Percentiles rank a stretch among this genome's conserved stretches.
phyloP scores from a whole-genome alignment of 2,329 filamentous ascomycete genomes.

The Ascochyta viciae-villosae region DNA sequence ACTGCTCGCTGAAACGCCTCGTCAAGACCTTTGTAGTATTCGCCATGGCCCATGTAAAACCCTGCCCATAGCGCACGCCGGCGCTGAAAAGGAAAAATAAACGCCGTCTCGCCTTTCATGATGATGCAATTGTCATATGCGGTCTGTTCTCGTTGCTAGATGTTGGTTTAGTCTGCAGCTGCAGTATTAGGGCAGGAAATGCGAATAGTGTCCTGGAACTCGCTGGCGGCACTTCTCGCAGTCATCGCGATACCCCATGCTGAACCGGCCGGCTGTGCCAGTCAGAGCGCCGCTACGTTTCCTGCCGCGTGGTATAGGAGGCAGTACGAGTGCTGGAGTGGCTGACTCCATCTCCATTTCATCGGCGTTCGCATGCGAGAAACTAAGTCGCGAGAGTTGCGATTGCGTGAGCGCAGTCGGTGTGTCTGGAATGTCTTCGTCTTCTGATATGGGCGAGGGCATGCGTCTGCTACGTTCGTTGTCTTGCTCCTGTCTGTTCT shows the following conservation, averaged over 20 bases:
- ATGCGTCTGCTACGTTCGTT: slow-evolving; percentile 42
- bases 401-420: slow-evolving; percentile 47
- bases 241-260: slow-evolving; percentile 58
- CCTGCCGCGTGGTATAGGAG: slow-evolving; percentile 40
- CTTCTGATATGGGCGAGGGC: slow-evolving; percentile 52
- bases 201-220: slow-evolving; percentile 60
- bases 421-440: slow-evolving; percentile 47
- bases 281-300: slow-evolving; percentile 50
- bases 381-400: slow-evolving; percentile 48
- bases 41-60: not conserved
- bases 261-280: slow-evolving; percentile 47
- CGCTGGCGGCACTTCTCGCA: slow-evolving; percentile 57
- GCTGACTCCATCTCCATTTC: slow-evolving; percentile 41
- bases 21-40: not conserved
- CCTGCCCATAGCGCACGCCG: not conserved
- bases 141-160: not conserved
- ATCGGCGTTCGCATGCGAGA: slow-evolving; percentile 37
- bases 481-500: slow-evolving; percentile 28
- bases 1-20: not conserved
- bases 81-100: not conserved
- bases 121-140: not conserved
- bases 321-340: slow-evolving; percentile 18
- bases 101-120: not conserved
- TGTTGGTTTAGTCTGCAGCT: not conserved
- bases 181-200: slow-evolving; percentile 47